A percentile compares a stretch with the other conserved stretches of the same genome.
Conservation (phyloP, 108 stramenopile genomes). For the Seminavis robusta region DNA sequence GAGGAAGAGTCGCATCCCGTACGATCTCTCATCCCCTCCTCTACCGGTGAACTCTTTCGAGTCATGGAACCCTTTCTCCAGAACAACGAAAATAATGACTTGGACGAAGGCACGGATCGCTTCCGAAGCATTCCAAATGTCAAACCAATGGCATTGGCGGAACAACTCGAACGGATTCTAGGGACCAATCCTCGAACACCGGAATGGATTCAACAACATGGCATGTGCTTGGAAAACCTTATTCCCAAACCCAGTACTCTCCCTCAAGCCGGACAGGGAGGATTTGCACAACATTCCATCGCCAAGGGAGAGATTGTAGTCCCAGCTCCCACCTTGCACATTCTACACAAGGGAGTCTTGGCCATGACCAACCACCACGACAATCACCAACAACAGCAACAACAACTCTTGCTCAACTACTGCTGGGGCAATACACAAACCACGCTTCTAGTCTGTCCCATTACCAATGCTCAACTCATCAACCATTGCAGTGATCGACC, state of each 20-base stretch:
- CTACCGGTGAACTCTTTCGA: too few species aligned
- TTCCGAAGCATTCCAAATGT: too few species aligned
- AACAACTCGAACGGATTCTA: slow-evolving; percentile 6
- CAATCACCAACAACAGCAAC: slow-evolving; percentile 1
- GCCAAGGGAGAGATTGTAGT: slow-evolving; percentile 31
- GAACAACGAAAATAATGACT: too few species aligned
- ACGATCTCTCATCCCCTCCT: too few species aligned
- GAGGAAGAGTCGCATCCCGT: too few species aligned
- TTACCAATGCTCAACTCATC: slow-evolving; percentile 27
- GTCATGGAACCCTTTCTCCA: too few species aligned
- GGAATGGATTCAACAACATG: slow-evolving; percentile 42
- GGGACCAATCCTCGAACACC: slow-evolving; percentile 12
- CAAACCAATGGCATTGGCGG: too few species aligned
- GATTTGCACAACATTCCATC: slow-evolving; percentile 28
- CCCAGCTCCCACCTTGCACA: slow-evolving; percentile 36
- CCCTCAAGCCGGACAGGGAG: slow-evolving; percentile 30
- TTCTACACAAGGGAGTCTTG: slow-evolving; percentile 21
- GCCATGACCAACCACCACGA: slow-evolving; percentile 4
- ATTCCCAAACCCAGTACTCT: slow-evolving; percentile 23
- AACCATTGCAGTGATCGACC: slow-evolving; percentile 26
- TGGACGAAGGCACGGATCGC: too few species aligned
- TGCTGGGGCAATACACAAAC: slow-evolving; percentile 40
- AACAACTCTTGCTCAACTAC: slow-evolving; percentile 50
- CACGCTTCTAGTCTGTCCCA: slow-evolving; percentile 34
- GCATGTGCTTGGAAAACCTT: slow-evolving; percentile 45